These are phyloP conservation scores for Colletotrichum musicola DNA, from an alignment of 2,329 filamentous ascomycete genomes.

Conservation along the genomic window DNA sequence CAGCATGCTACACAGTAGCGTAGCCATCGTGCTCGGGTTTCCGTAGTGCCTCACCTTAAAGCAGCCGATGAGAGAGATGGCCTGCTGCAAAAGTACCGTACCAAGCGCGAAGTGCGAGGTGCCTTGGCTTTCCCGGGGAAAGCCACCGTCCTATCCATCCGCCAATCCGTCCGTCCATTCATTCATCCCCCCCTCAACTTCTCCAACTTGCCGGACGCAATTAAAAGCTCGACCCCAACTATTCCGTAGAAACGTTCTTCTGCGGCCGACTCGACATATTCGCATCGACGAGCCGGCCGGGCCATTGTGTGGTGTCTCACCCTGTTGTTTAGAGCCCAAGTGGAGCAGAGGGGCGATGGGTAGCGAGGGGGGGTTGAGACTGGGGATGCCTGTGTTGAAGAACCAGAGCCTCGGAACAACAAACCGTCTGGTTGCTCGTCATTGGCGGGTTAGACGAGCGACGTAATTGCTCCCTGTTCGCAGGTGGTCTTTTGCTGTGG, in stretches of 20 bases:
- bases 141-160: too few species aligned
- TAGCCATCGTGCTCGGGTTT: conserved; percentile 12
- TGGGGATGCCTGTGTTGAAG: conserved; percentile 21
- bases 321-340: neutral
- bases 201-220: conserved; percentile 5
- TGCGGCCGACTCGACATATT: neutral
- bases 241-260: neutral
- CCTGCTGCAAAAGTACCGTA: conserved; percentile 31
- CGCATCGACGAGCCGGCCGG: conserved; percentile 11
- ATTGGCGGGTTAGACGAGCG: conserved; percentile 13
- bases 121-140: neutral
- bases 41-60: neutral
- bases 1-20: neutral
- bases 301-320: conserved; percentile 21
- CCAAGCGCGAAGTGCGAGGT: conserved; percentile 8
- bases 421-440: conserved; percentile 15
- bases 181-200: conserved; percentile 1
- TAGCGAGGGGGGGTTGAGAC: neutral
- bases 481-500: neutral
- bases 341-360: neutral
- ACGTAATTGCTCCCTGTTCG: conserved; percentile 4
- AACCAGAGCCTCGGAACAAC: conserved; percentile 37
- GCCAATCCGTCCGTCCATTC: too few species aligned
- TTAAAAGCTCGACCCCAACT: conserved; percentile 11
- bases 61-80: neutral